These are phyloP conservation scores for Taphrina confusa DNA, from an alignment of 1,139 yeast genomes.

Conservation along the genomic window DNA sequence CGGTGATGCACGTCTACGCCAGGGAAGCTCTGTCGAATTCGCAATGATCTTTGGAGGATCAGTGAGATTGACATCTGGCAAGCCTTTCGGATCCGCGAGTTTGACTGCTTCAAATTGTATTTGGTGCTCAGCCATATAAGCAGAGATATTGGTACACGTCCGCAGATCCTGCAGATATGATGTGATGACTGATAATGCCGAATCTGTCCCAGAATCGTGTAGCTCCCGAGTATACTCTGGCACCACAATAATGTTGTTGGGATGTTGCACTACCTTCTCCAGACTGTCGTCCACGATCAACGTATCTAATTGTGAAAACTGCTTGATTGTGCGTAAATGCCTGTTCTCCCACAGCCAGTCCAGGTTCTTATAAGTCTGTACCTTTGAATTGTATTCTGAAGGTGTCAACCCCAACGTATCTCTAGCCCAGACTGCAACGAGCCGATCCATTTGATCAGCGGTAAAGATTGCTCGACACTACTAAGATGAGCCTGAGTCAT, in stretches of 20 bases:
- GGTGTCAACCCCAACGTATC: slow-evolving; percentile 30
- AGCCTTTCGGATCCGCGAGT: too few relatives aligned
- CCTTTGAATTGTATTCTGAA: slow-evolving; percentile 8
- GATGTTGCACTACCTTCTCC: slow-evolving; percentile 29
- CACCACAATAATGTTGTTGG: slow-evolving; percentile 28
- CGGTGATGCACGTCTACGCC: too few relatives aligned
- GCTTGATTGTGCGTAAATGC: not conserved
- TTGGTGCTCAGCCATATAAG: slow-evolving; percentile 8
- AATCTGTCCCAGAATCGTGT: slow-evolving; percentile 8
- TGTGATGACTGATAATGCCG: slow-evolving; percentile 5
- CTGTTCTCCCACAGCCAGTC: slow-evolving; percentile 18
- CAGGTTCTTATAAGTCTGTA: slow-evolving; percentile 29
- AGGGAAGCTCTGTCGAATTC: too few relatives aligned
- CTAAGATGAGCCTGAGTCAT: not conserved
- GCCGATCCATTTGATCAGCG: slow-evolving; percentile 14
- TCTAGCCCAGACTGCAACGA: slow-evolving; percentile 32
- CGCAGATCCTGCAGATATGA: slow-evolving; percentile 23
- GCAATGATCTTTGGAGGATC: too few relatives aligned
- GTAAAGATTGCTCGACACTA: slow-evolving; percentile 22
- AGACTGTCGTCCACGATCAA: slow-evolving; percentile 28
- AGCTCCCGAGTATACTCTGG: slow-evolving; percentile 17
- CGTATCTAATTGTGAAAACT: slow-evolving; percentile 21
- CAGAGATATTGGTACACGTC: slow-evolving; percentile 20
- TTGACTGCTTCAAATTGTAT: slow-evolving; percentile 3
- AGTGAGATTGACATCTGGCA: too few relatives aligned